Base-by-base conservation (phyloP, 768 basidiomycete species). In the Chalciporus sphaerocephalus region DNA sequence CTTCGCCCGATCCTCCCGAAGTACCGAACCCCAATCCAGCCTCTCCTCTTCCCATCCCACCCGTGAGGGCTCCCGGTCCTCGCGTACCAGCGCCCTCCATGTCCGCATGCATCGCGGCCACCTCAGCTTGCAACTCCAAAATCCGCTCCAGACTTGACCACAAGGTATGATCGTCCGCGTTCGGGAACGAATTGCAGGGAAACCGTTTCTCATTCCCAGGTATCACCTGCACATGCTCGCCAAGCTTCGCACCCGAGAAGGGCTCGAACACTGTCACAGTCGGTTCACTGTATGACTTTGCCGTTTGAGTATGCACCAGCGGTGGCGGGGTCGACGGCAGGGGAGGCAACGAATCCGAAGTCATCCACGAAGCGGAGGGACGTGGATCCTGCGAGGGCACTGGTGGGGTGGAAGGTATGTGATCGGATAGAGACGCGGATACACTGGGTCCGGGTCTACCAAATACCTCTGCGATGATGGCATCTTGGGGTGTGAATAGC, bases 101-200 rank as follows among this genome's bases (percentile, higher is more conserved):
- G 20, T 83, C 79, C 9, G 81, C 65, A 58, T 89, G 87, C 76
- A 86, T 79, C 51, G 68, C 70, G 5, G 87, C 81, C 25, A 90
- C 79, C 51, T 86, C 79, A 44, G 75, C 79, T 60, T 90, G 86
- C 23, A 90, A 64, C 28, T 82, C 81, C 50, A 87, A 61, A n/a
- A 90, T 82, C 35, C 73, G 74, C 16, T 79, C 78, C 13, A 90
- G 74, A 50, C 83, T 80, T 0, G 74, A 57, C 87, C 87, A 90
- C 39, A 85, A 60, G 42, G 75, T 78, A 40, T 76, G 77, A 51
- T 74, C 74, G 38, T 65, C 66, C 15, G 40, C 41, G 0, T 40
- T 38, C 43, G 42, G 50, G 38, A 58, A 42, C 28, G 48, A 41
- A 4, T 39, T 20, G 13, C 44, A 9, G 8, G 44, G 13, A 32